phyloP scores from a whole-genome alignment of 2,329 filamentous ascomycete species.

The Calonectria fujianensis region DNA sequence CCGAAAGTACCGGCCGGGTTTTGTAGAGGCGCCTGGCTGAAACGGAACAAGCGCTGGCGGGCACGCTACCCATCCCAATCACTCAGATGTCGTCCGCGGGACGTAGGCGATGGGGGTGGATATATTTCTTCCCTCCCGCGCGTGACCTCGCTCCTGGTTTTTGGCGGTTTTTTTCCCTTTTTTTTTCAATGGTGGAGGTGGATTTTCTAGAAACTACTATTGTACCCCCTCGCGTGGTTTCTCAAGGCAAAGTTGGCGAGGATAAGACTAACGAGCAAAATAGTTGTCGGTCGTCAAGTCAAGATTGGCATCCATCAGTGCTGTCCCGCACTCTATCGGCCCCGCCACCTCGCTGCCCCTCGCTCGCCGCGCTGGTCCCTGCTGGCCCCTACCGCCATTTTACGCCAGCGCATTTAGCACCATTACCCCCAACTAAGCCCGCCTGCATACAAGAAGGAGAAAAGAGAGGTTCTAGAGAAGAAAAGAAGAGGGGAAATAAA shows the following conservation, averaged over 20 bases:
- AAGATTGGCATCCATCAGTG: neutral
- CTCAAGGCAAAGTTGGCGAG: neutral
- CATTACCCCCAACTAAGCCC: constrained; percentile 2
- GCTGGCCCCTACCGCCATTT: constrained; percentile 27
- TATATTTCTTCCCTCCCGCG: neutral
- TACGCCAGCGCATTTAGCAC: constrained; percentile 27
- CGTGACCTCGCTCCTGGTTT: neutral
- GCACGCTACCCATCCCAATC: constrained; percentile 7
- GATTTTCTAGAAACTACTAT: neutral
- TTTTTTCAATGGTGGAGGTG: neutral
- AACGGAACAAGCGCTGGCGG: constrained; percentile 20
- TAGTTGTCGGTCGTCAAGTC: constrained; percentile 25
- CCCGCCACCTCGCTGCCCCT: constrained; percentile 29
- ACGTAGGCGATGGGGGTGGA: constrained; percentile 6
- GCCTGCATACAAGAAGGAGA: constrained; percentile 5
- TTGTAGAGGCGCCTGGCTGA: constrained; percentile 16
- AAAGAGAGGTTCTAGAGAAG: constrained; percentile 4
- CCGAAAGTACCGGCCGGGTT: constrained; percentile 21
- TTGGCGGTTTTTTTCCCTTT: neutral
- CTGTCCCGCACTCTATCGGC: constrained; percentile 30
- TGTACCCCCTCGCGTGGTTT: neutral
- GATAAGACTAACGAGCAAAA: constrained; percentile 1
- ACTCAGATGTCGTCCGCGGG: constrained; percentile 7
- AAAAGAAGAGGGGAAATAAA: neutral
- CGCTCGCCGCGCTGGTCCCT: constrained; percentile 22